Base-by-base conservation (phyloP, 345 rosid genomes). In the Arabidopsis suecica region DNA sequence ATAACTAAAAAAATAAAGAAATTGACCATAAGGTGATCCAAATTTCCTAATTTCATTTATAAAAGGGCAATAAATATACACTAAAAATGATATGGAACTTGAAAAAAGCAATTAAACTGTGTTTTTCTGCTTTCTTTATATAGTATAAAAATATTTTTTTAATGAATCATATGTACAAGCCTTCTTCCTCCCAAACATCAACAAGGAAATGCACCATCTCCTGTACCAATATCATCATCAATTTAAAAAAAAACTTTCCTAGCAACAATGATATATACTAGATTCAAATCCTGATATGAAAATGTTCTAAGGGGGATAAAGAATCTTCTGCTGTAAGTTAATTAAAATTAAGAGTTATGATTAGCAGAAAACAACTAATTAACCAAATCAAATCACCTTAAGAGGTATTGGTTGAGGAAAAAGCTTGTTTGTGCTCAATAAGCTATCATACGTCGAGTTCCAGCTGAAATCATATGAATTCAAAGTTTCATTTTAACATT, bases 201-300 rank as follows among this genome's bases (percentile, higher is more conserved):
- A 75, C 73, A 60, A 75, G 73, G 56, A 75, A 75, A 49, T 68
- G 73, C 68, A 67, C 79, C 79, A 75, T 75, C 0, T 75, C 79
- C 73, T 75, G 59, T 67, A 25, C 23, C 47, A 23, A 47, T 47
- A 36, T 5, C 38, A 67, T 59, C 55, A 32, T 13, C 73, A 49
- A 9, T 66, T 56, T 25, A 37, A 6, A 34, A 7, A 7, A 34
- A 22, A 30, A 28, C 6, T 66, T 56, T 37, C 13, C 10, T 74
- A 48, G 13, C 54, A 66, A 48, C 37, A 32, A 64, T 53, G 33
- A 51, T 8, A 72, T 3, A 38, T 38, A 28, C 45, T 11, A 71
- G n/a, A 37, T 7, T n/a, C 5, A 11, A 32, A 38, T 25, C 25
- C 28, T 1, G 18, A 42, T 3, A 32, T 57, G 55, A 58, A 34